phyloP scores from a whole-genome alignment of 257 asterid genomes.

The Eucommia ulmoides region DNA sequence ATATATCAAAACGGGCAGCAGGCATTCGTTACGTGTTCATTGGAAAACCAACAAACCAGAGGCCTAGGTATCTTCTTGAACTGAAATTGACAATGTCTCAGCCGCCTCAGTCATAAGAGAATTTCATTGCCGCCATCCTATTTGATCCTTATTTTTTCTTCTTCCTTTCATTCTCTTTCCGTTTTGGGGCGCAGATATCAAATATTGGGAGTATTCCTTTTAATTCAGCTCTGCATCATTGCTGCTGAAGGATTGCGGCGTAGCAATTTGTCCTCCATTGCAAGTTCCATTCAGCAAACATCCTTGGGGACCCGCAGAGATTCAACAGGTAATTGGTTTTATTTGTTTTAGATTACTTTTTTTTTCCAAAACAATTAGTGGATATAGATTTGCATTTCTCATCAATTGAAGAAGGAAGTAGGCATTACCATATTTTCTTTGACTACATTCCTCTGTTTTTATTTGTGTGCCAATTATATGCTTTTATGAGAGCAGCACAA shows the following conservation, averaged over 20 bases:
- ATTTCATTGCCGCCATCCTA: not conserved
- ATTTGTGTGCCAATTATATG: too few species aligned
- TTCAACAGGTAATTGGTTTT: constrained; percentile 66
- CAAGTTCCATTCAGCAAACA: constrained; percentile 67
- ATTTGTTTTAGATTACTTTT: too few species aligned
- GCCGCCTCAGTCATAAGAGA: too few species aligned
- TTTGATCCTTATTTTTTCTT: not conserved
- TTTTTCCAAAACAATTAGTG: too few species aligned
- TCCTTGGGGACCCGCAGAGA: constrained; percentile 59
- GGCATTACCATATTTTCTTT: too few species aligned
- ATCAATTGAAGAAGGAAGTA: too few species aligned
- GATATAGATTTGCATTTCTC: too few species aligned
- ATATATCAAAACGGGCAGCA: constrained; percentile 82
- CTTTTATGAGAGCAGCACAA: too few species aligned
- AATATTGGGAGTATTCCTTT: constrained; percentile 89
- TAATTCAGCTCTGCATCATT: constrained; percentile 83
- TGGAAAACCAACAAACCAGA: constrained; percentile 82
- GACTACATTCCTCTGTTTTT: too few species aligned
- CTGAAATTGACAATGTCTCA: not conserved
- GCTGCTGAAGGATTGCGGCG: constrained; percentile 91
- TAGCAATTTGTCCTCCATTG: constrained; percentile 68
- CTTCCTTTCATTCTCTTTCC: not conserved
- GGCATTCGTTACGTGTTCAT: constrained; percentile 87
- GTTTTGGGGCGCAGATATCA: constrained; percentile 67
- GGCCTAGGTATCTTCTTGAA: constrained; percentile 67